These are phyloP conservation scores for Eustoma russellianum DNA, from an alignment of 257 asterid genomes.

Conservation along the genomic window DNA sequence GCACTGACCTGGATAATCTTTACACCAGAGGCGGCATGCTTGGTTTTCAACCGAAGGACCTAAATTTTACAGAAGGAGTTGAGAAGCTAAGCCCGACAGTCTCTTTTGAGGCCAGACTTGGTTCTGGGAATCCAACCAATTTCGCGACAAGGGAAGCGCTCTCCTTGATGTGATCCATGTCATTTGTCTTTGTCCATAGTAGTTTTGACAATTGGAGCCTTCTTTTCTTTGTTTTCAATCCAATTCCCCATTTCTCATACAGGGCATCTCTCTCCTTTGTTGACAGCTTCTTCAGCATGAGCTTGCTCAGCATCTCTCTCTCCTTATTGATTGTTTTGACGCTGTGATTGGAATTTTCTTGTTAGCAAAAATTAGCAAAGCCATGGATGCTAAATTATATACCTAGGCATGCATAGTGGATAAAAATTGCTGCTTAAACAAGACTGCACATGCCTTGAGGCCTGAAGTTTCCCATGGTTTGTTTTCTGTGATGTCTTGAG, in stretches of 20 bases:
- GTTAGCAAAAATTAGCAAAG: slow-evolving; percentile 1
- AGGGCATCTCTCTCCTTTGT: slow-evolving; percentile 59
- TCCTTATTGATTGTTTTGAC: slow-evolving; percentile 46
- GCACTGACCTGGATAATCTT: slow-evolving; percentile 6
- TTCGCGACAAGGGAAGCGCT: slow-evolving; percentile 70
- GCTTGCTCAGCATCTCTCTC: slow-evolving; percentile 57
- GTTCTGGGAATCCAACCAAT: slow-evolving; percentile 51
- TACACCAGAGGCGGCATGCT: slow-evolving; percentile 39
- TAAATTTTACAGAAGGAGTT: slow-evolving; percentile 27
- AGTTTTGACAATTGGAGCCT: slow-evolving; percentile 45
- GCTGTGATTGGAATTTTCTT: slow-evolving; percentile 21
- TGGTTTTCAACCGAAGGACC: slow-evolving; percentile 50
- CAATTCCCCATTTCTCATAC: slow-evolving; percentile 59
- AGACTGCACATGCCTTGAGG: slow-evolving; percentile 36
- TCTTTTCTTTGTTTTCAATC: slow-evolving; percentile 60
- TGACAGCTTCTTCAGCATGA: slow-evolving; percentile 51
- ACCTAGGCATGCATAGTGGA: no score
- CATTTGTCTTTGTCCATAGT: slow-evolving; percentile 53
- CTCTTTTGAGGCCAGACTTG: slow-evolving; percentile 52
- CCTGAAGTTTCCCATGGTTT: slow-evolving; percentile 19
- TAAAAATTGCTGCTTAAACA: no score
- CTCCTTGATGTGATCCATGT: slow-evolving; percentile 61
- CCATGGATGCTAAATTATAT: neutral
- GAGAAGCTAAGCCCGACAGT: slow-evolving; percentile 80
- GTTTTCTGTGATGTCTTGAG: slow-evolving; percentile 38